These are phyloP conservation scores for Pilobolus umbonatus DNA, from an alignment of 192 early-diverging fungal genomes.

Conservation along the genomic window DNA sequence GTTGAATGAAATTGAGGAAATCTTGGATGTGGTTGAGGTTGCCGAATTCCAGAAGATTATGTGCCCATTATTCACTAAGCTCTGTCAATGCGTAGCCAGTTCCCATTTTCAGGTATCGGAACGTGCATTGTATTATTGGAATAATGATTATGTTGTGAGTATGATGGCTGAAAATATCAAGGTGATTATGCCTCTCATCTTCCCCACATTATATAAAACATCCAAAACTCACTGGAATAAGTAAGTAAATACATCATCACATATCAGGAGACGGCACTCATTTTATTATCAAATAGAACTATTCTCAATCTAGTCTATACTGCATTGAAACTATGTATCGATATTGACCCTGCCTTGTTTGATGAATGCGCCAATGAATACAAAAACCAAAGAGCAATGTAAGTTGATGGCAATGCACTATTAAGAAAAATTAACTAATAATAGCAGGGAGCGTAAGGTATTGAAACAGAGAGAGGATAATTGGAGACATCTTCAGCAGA, in stretches of 20 bases:
- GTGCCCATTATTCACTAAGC: conserved; percentile 78
- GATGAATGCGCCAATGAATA: conserved; percentile 85
- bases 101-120: conserved; percentile 91
- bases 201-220: conserved; percentile 78
- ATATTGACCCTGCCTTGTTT: conserved; percentile 82
- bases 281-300: conserved; percentile 42
- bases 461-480: conserved; percentile 74
- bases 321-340: conserved; percentile 87
- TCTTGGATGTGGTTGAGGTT: conserved; percentile 82
- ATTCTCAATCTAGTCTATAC: conserved; percentile 89
- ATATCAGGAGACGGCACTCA: too few relatives aligned
- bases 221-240: conserved; percentile 90
- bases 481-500: conserved; percentile 72
- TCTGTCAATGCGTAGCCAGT: conserved; percentile 76
- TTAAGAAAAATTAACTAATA: not conserved
- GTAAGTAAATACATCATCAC: conserved; percentile 25
- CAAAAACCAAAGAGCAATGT: conserved; percentile 67
- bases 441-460: conserved; percentile 70
- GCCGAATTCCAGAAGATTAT: conserved; percentile 76
- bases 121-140: conserved; percentile 87
- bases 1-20: conserved; percentile 86
- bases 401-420: conserved; percentile 5
- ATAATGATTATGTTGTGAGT: conserved; percentile 87
- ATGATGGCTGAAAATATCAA: conserved; percentile 81
- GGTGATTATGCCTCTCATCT: conserved; percentile 83